These are phyloP conservation scores for Picochlorum costavermella DNA, from an alignment of 139 green algal species.

Conservation along the genomic window DNA sequence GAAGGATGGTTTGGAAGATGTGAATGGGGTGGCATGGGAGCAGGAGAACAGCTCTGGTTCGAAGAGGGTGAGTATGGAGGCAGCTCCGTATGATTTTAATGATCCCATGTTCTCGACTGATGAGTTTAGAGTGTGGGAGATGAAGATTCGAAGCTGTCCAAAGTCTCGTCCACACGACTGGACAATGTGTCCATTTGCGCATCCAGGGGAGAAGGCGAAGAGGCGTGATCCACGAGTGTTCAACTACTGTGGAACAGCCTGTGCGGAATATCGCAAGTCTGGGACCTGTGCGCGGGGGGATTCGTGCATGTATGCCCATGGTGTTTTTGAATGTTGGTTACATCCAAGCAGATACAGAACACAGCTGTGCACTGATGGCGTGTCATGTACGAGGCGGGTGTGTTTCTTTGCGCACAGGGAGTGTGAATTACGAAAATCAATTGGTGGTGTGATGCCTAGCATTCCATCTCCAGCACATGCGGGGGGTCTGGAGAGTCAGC, in stretches of 20 bases:
- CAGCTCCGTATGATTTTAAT: conserved; percentile 8
- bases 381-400: conserved; percentile 72
- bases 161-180: conserved; percentile 49
- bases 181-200: conserved; percentile 43
- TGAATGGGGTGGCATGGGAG: background rate
- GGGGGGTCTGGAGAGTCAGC: background rate
- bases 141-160: conserved; percentile 23
- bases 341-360: conserved; percentile 86
- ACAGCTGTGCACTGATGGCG: conserved; percentile 91
- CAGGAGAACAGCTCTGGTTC: background rate
- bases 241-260: conserved; percentile 69
- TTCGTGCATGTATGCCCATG: conserved; percentile 84
- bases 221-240: conserved; percentile 57
- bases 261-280: conserved; percentile 79
- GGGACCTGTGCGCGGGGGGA: conserved; percentile 75
- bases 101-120: conserved; percentile 20
- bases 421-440: conserved; percentile 61
- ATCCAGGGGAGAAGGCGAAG: conserved; percentile 68
- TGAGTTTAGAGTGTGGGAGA: conserved; percentile 30
- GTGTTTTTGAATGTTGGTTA: conserved; percentile 97
- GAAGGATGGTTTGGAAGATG: background rate
- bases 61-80: conserved; percentile 1
- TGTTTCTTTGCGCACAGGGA: conserved; percentile 96
- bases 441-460: conserved; percentile 27
- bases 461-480: background rate